Conservation (phyloP, 129 eudicot species). For the Centrapalus pauciflorus region DNA sequence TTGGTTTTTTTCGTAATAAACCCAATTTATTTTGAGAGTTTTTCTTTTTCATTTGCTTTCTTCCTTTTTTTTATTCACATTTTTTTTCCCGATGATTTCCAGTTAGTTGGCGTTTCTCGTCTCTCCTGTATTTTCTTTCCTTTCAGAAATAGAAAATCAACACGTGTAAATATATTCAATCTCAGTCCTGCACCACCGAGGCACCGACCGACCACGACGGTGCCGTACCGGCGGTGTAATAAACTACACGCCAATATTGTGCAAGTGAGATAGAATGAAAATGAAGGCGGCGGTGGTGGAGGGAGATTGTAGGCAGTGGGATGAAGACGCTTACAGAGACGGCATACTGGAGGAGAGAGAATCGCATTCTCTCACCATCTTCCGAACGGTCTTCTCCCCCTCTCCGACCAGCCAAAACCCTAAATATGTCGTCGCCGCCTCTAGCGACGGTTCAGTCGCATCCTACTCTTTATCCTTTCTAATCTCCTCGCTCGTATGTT, state of each 20-base stretch:
- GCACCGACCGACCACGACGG: background rate
- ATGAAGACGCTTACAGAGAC: slow-evolving; percentile 59
- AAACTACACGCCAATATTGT: background rate
- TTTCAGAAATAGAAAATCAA: too few relatives aligned
- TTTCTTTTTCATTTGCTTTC: too few relatives aligned
- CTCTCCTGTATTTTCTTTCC: too few relatives aligned
- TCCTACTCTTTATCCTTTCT: slow-evolving; percentile 63
- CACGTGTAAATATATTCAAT: too few relatives aligned
- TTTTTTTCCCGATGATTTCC: too few relatives aligned
- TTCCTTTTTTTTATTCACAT: too few relatives aligned
- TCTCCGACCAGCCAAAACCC: slow-evolving; percentile 38
- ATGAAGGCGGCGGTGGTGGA: slow-evolving; percentile 21
- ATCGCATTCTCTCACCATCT: slow-evolving; percentile 55
- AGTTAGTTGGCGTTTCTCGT: too few relatives aligned
- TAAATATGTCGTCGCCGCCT: slow-evolving; percentile 68
- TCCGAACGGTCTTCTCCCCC: slow-evolving; percentile 72
- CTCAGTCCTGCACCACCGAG: too few relatives aligned
- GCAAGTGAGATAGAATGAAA: background rate
- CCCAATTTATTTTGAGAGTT: too few relatives aligned
- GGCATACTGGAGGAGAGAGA: slow-evolving; percentile 50
- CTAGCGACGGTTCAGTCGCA: slow-evolving; percentile 76
- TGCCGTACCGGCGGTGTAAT: slow-evolving; percentile 7
- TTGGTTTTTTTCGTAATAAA: too few relatives aligned
- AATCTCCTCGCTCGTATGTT: slow-evolving; percentile 47
- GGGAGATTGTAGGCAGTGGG: slow-evolving; percentile 66